Conservation (phyloP, 305 asterid species). For the Solanum chacoense region DNA sequence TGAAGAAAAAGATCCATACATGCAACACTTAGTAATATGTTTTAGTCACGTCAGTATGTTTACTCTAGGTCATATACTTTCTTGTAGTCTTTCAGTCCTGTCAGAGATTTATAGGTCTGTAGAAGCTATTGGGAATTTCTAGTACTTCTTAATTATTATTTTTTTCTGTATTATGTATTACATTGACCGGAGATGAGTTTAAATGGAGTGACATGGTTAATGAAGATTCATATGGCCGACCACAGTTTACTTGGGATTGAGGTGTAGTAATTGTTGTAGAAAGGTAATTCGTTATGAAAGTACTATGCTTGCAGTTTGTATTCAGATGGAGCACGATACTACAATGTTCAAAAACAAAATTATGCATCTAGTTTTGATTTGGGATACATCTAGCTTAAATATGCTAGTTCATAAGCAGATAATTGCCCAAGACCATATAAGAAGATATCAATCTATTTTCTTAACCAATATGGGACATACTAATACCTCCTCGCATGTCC, state of each 20-base stretch:
- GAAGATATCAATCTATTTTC: not conserved
- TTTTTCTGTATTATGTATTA: not conserved
- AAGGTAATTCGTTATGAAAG: not conserved
- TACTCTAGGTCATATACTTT: not conserved
- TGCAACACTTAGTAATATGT: not conserved
- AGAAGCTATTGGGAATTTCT: not conserved
- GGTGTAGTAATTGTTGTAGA: not conserved
- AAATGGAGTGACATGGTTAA: not conserved
- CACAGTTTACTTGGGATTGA: not conserved
- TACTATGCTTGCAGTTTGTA: not conserved
- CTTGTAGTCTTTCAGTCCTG: not conserved
- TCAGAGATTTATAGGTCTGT: not conserved
- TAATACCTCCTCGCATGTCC: not conserved
- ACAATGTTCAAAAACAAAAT: not conserved
- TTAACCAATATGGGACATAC: not conserved
- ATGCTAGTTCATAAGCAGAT: not conserved
- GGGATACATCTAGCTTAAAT: not conserved
- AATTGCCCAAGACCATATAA: not conserved
- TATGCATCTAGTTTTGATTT: not conserved
- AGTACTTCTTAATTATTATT: not conserved
- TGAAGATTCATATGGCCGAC: not conserved
- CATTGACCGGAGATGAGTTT: not conserved
- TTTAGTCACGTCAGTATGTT: not conserved
- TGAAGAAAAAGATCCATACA: not conserved
- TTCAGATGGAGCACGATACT: not conserved